A percentile compares a stretch with the other conserved stretches of the same genome.
Evolutionary conservation across 2,329 filamentous ascomycete genomes (phyloP).

Genomic region (Penicillium rolfsii): DNA sequence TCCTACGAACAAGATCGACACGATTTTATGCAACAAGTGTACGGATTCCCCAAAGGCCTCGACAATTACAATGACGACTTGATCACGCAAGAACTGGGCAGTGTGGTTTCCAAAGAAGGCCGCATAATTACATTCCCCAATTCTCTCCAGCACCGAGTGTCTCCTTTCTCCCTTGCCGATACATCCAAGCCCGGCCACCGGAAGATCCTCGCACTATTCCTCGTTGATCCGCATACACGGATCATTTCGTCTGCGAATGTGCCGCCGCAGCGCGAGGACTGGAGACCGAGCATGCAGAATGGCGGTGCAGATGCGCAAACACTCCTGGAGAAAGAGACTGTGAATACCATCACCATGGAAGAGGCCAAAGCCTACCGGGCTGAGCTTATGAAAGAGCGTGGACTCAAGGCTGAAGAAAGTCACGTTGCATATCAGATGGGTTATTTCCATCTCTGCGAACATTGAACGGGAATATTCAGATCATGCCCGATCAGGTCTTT

Average conservation of each 20-base stretch:
- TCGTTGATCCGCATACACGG: conserved; percentile 59
- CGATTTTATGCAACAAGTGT: conserved; percentile 18
- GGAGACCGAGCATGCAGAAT: conserved; percentile 8
- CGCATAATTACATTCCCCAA: conserved; percentile 21
- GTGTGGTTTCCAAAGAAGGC: conserved; percentile 19
- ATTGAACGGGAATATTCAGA: conserved; percentile 8
- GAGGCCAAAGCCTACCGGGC: conserved; percentile 43
- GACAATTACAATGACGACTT: conserved; percentile 11
- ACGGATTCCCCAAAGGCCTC: conserved; percentile 24
- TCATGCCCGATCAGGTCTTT: not conserved
- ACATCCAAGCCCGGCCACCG: conserved; percentile 57
- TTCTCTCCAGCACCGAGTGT: conserved; percentile 56
- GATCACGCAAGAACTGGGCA: conserved; percentile 19
- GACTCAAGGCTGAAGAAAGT: conserved; percentile 1
- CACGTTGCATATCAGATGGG: conserved; percentile 14
- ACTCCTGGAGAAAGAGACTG: not conserved
- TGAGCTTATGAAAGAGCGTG: conserved; percentile 26
- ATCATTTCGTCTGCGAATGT: conserved; percentile 58
- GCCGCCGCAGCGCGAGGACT: conserved; percentile 52
- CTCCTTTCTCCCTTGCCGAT: conserved; percentile 56
- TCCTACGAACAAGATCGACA: conserved; percentile 15
- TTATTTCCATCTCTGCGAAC: conserved; percentile 19
- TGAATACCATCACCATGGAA: conserved; percentile 36
- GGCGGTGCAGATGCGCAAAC: not conserved
- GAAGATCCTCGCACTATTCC: conserved; percentile 61